Evolutionary conservation across 1,284 basidiomycete genomes (phyloP), one percentile per base, ranked within the genome.

Genomic region (Irpex sp.): DNA sequence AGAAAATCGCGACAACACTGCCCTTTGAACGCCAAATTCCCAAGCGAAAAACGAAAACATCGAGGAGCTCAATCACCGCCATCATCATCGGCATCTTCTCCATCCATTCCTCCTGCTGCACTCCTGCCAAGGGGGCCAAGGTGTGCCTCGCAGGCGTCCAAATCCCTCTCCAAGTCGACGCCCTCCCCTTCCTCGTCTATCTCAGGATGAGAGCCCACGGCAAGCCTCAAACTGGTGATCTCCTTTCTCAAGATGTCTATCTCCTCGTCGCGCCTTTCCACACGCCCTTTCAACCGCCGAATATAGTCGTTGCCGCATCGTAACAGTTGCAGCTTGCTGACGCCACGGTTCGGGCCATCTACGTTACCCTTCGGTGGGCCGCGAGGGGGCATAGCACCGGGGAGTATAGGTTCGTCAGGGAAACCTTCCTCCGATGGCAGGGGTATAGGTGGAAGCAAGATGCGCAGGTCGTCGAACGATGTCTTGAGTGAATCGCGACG

Each of bases 401-500:
- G 94, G 2, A 94, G 82, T 1, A 91, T 81, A 1, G 85, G 86
- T 62, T 87, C 85, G 66, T 83, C 83, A 0, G 78, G 78, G 67
- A 76, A 83, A 57, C 82, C 86, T 60, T 81, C 86, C 66, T 92
- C 89, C 0, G 85, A 85, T 31, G 91, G 90, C 9, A 94, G 79
- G 3, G 93, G 89, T 70, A 98, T 93, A 1, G 94, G 92, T 0
- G 97, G 97, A 0, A 99, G 82, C 11, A 98, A 81, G 6, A 83
- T 77, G 11, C 97, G 92, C 9, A 99, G 84, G 67, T 98, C 95
- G 75, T 99, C 97, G 72, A 97, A 99, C 15, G 94, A 95, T 8
- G 90, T 90, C 78, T 99, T 99, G 68, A 99, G 86, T 46, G 92
- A 94, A 76, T 99, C 97, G 3, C 97, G 88, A 19, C 97, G 89